These are phyloP conservation scores for Colletotrichum musae DNA, from an alignment of 2,329 filamentous ascomycete species.

Conservation along the genomic window DNA sequence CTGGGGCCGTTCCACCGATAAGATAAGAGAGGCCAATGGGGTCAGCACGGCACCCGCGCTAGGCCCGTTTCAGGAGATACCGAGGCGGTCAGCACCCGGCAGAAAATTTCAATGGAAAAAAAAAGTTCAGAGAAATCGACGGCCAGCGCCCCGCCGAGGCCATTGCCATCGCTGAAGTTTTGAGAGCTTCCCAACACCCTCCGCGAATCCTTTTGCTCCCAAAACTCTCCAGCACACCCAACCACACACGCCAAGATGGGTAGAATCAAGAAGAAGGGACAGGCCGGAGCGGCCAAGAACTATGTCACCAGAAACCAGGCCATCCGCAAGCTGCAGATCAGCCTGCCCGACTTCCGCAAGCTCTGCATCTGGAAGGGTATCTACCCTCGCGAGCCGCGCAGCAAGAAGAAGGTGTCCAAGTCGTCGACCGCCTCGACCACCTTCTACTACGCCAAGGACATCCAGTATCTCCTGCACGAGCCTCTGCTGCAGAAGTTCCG, in stretches of 20 bases:
- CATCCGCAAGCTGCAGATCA: conserved; percentile 97
- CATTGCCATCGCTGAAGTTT: conserved; percentile 16
- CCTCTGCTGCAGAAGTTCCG: conserved; percentile 94
- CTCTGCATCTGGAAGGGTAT: conserved; percentile 99
- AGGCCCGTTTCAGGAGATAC: conserved; percentile 20
- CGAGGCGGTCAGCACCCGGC: conserved; percentile 42
- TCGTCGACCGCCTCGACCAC: conserved; percentile 92
- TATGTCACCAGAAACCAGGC: conserved; percentile 98
- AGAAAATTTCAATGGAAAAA: conserved; percentile 48
- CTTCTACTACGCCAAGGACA: conserved; percentile 94
- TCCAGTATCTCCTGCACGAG: conserved; percentile 98
- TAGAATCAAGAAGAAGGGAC: conserved; percentile 92
- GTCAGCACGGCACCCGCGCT: background rate
- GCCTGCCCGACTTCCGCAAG: conserved; percentile 95
- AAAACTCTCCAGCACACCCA: conserved; percentile 39
- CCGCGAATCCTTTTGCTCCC: conserved; percentile 31
- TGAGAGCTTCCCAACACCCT: conserved; percentile 40
- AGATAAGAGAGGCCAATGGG: conserved; percentile 35
- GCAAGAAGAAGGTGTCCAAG: conserved; percentile 96
- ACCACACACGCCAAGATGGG: conserved; percentile 65
- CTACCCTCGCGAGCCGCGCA: conserved; percentile 96
- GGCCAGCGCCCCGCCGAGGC: conserved; percentile 51
- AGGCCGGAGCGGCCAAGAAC: conserved; percentile 95
- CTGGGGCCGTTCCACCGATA: conserved; percentile 28
- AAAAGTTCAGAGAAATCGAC: conserved; percentile 46